Percentiles rank a stretch among this genome's conserved stretches.
Conservation (phyloP, 495 filamentous ascomycete species). For the Lophiotrema nucula region DNA sequence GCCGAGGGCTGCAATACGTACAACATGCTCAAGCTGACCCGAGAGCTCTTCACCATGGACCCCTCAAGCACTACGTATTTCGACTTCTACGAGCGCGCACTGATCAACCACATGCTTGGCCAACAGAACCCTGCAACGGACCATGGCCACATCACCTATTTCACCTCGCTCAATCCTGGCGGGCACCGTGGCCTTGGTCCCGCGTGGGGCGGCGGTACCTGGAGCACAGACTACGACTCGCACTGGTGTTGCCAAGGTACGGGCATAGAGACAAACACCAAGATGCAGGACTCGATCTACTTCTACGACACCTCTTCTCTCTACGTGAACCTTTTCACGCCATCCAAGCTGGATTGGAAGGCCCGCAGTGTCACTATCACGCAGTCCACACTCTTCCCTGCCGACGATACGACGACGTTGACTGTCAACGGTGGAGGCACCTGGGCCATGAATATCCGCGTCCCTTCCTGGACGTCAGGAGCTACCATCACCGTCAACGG, state of each 20-base stretch:
- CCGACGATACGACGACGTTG: constrained; percentile 36
- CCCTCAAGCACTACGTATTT: constrained; percentile 40
- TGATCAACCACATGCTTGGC: constrained; percentile 44
- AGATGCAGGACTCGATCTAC: constrained; percentile 41
- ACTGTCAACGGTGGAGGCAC: constrained; percentile 24
- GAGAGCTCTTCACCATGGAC: constrained; percentile 39
- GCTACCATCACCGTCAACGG: constrained; percentile 41
- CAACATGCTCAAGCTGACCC: constrained; percentile 46
- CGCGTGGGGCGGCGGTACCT: constrained; percentile 39
- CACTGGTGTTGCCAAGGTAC: constrained; percentile 43
- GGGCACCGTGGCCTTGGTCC: constrained; percentile 32
- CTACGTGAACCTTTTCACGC: constrained; percentile 43
- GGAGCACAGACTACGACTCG: constrained; percentile 40
- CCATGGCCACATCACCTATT: constrained; percentile 46
- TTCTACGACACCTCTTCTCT: constrained; percentile 35
- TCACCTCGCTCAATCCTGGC: constrained; percentile 41
- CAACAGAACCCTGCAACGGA: constrained; percentile 36
- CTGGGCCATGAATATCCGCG: constrained; percentile 38
- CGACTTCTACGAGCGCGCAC: constrained; percentile 44
- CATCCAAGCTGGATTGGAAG: constrained; percentile 40
- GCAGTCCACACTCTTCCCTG: constrained; percentile 38
- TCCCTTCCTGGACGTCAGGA: constrained; percentile 39
- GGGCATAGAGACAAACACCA: constrained; percentile 41
- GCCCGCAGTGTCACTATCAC: constrained; percentile 31
- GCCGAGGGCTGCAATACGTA: constrained; percentile 45